phyloP scores from a whole-genome alignment of 2,329 filamentous ascomycete species.

The Exophiala alcalophila region DNA sequence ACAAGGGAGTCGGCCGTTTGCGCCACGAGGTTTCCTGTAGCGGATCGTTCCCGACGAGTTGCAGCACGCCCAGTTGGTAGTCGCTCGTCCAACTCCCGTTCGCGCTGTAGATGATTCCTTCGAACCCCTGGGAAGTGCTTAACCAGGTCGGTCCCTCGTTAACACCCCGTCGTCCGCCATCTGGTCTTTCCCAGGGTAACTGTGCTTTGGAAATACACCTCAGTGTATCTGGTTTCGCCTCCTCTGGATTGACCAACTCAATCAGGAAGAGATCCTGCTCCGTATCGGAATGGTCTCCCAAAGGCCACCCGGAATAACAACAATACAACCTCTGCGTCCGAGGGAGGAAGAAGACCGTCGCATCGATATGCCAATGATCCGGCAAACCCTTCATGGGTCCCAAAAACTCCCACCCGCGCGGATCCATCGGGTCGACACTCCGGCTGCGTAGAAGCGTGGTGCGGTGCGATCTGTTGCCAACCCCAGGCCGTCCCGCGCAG shows the following conservation, averaged over 20 bases:
- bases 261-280: conserved; percentile 30
- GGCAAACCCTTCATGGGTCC: conserved; percentile 27
- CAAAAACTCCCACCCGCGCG: conserved; percentile 23
- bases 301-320: conserved; percentile 30
- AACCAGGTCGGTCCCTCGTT: conserved; percentile 30
- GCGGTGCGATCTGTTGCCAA: conserved; percentile 25
- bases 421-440: conserved; percentile 25
- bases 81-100: conserved; percentile 30
- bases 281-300: conserved; percentile 27
- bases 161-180: conserved; percentile 25
- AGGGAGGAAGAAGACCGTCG: conserved; percentile 24
- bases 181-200: conserved; percentile 28
- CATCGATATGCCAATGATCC: conserved; percentile 30
- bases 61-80: conserved; percentile 27
- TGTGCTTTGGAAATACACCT: conserved; percentile 22
- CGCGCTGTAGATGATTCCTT: conserved; percentile 30
- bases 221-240: conserved; percentile 17
- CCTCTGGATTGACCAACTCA: conserved; percentile 19
- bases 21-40: conserved; percentile 21
- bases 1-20: conserved; percentile 24
- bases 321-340: conserved; percentile 16
- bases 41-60: conserved; percentile 19
- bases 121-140: conserved; percentile 20
- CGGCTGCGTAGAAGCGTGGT: conserved; percentile 23
- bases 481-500: conserved; percentile 25